Evolutionary conservation across 2,329 filamentous ascomycete species (phyloP), one percentile per base, ranked within the genome.

Genomic region (Fusarium siculi): DNA sequence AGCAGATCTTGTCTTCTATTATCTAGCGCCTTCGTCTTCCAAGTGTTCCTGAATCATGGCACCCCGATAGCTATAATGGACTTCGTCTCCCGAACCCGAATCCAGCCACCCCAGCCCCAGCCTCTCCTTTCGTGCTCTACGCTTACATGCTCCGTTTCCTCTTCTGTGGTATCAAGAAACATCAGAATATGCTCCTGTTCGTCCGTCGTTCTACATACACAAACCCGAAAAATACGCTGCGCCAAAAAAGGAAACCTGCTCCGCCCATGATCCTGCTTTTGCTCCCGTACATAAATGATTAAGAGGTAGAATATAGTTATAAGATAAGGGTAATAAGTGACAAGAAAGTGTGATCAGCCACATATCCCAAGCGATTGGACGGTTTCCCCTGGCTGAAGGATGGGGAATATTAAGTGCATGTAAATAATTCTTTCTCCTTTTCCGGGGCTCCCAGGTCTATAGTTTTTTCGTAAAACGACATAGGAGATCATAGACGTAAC

Each of bases 361-460:
- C 68, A 66, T 69, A 71, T 68, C 66, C 72, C 71, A 74, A 72
- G 72, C 68, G 72, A 74, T 74, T 74, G 72, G 72, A 74, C 60
- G 43, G 62, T 68, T 69, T 75, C 72, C 65, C 75, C 66, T 76
- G 70, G 56, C 73, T 69, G 59, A 66, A 70, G 58, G 70, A 68
- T 65, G 63, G 75, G 75, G 72, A 67, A 72, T 70, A 77, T 77
- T 77, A 77, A 68, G 65, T 76, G 71, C 72, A 74, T 77, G 73
- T 76, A 76, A 67, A 72, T 73, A 70, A 70, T 75, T 71, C 72
- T 75, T 66, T 75, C 75, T 74, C 72, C 65, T 74, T 70, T 76
- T 70, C 73, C 73, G 71, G 71, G 66, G 68, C 72, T 75, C 69
- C 75, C 75, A 76, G 56, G 61, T 77, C 75, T 77, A 77, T 73